phyloP scores from a whole-genome alignment of 1,284 basidiomycete genomes.

The Paramarasmius palmivorus region DNA sequence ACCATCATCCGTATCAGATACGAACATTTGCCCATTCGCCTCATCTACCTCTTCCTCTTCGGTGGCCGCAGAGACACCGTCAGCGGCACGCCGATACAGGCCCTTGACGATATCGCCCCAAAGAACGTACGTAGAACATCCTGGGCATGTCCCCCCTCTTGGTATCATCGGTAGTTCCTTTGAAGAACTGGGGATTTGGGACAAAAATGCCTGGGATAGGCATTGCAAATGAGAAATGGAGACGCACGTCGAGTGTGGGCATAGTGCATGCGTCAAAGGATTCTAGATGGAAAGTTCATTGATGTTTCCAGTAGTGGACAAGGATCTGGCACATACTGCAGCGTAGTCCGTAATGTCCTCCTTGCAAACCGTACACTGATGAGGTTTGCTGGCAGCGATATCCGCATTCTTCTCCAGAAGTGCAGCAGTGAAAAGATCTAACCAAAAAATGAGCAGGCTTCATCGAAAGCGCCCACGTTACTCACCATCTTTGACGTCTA shows the following conservation, averaged over 20 bases:
- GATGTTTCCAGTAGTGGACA: too few relatives aligned
- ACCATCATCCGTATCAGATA: slow-evolving; percentile 19
- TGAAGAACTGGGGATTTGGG: slow-evolving; percentile 21
- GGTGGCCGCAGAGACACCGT: slow-evolving; percentile 28
- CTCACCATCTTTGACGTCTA: slow-evolving; percentile 68
- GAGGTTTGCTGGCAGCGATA: slow-evolving; percentile 30
- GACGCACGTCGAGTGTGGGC: slow-evolving; percentile 49
- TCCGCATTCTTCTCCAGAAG: slow-evolving; percentile 56
- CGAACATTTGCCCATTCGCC: slow-evolving; percentile 21
- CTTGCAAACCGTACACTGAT: slow-evolving; percentile 57
- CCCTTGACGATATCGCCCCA: slow-evolving; percentile 79
- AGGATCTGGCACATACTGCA: too few relatives aligned
- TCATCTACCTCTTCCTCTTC: slow-evolving; percentile 30
- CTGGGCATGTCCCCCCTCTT: slow-evolving; percentile 58
- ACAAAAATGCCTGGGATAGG: slow-evolving; percentile 61
- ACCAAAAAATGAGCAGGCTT: too few relatives aligned
- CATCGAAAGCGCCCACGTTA: too few relatives aligned
- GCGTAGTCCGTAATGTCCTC: slow-evolving; percentile 40
- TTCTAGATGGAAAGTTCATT: slow-evolving; percentile 45
- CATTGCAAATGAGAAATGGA: slow-evolving; percentile 71
- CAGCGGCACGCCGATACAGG: slow-evolving; percentile 58
- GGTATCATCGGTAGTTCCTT: slow-evolving; percentile 52
- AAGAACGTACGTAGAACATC: slow-evolving; percentile 53
- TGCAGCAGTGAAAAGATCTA: slow-evolving; percentile 54
- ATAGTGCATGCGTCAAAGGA: slow-evolving; percentile 48